These are phyloP conservation scores for Russula compacta DNA, from an alignment of 768 basidiomycete species.

Conservation along the genomic window DNA sequence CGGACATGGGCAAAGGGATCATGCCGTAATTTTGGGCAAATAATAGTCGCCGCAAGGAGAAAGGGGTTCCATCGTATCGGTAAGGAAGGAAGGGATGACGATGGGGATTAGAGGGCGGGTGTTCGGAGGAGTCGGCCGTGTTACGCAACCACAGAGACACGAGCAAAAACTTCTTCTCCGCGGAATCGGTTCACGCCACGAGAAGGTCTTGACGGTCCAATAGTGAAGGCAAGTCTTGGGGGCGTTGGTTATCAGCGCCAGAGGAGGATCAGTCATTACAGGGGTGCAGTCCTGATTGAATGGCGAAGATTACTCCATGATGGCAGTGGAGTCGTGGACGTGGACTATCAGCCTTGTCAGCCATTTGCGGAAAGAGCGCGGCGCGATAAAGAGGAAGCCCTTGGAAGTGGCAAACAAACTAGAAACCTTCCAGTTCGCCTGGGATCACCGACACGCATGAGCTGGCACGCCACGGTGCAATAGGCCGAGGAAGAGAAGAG, in stretches of 20 bases:
- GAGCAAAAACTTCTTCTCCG: too few relatives aligned
- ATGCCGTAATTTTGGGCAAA: not conserved
- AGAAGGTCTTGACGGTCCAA: not conserved
- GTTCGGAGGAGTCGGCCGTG: not conserved
- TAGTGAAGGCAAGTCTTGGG: too few relatives aligned
- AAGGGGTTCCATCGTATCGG: not conserved
- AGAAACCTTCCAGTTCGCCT: too few relatives aligned
- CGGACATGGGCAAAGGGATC: not conserved
- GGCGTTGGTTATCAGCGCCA: too few relatives aligned
- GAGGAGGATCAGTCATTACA: too few relatives aligned
- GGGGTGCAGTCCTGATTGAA: not conserved
- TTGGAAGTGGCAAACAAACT: too few relatives aligned
- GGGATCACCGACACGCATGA: too few relatives aligned
- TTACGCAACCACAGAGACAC: not conserved
- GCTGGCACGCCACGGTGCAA: too few relatives aligned
- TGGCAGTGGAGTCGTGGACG: not conserved
- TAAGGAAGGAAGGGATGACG: not conserved
- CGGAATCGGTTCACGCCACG: not conserved
- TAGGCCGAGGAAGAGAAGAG: too few relatives aligned
- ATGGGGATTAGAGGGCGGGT: constrained; percentile 6
- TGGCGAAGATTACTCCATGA: too few relatives aligned
- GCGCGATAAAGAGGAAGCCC: not conserved
- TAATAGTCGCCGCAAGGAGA: not conserved
- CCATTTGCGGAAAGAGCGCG: not conserved
- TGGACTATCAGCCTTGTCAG: not conserved